Evolutionary conservation across 2,329 filamentous ascomycete genomes (phyloP).

Genomic region (Helotiales sp.): DNA sequence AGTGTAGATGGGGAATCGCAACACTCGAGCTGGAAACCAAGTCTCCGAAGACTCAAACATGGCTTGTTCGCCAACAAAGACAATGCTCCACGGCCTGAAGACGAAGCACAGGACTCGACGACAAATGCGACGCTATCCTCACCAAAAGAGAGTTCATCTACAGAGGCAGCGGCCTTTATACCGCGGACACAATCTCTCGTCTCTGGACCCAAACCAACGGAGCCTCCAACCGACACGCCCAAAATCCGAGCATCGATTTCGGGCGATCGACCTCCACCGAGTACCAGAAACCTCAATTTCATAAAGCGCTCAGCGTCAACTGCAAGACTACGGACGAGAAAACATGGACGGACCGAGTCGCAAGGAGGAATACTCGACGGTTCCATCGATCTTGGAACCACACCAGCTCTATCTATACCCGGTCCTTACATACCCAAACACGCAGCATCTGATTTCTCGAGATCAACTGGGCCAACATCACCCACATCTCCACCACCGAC

Average conservation of each 20-base stretch:
- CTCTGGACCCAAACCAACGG: background rate
- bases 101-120: background rate
- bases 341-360: background rate
- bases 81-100: background rate
- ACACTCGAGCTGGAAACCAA: slow-evolving; percentile 10
- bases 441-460: slow-evolving; percentile 16
- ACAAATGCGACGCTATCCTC: background rate
- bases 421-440: slow-evolving; percentile 18
- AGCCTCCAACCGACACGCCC: background rate
- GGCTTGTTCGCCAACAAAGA: slow-evolving; percentile 10
- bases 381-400: background rate
- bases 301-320: background rate
- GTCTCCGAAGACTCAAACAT: slow-evolving; percentile 9
- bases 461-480: background rate
- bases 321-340: background rate
- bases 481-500: background rate
- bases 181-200: background rate
- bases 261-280: background rate
- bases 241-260: background rate
- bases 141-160: background rate
- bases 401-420: background rate
- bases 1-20: background rate
- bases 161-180: background rate
- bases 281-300: background rate
- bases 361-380: background rate